Conservation (phyloP, 768 basidiomycete genomes). For the Collybia nuda region DNA sequence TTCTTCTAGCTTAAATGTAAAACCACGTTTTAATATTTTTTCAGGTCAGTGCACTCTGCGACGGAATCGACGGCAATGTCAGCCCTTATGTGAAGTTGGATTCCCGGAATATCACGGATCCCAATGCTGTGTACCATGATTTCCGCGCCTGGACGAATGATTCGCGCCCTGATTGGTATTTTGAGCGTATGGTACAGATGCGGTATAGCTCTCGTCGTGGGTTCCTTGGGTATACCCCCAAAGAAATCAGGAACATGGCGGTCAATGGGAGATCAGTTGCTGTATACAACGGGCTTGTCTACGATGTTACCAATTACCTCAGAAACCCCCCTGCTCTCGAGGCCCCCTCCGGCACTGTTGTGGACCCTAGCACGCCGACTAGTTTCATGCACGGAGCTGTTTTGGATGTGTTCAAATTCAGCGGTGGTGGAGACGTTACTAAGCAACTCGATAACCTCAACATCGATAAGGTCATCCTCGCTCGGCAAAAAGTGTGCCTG, state of each 20-base stretch:
- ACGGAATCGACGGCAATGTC: constrained; percentile 77
- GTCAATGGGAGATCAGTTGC: constrained; percentile 63
- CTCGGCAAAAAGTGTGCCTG: constrained; percentile 81
- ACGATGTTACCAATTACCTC: constrained; percentile 85
- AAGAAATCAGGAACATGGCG: constrained; percentile 73
- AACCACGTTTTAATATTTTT: constrained; percentile 6
- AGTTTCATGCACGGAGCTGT: constrained; percentile 72
- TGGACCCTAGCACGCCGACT: constrained; percentile 31
- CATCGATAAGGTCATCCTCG: constrained; percentile 59
- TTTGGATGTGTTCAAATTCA: constrained; percentile 72
- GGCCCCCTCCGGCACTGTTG: constrained; percentile 44
- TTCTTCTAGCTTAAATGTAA: neutral
- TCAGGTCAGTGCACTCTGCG: constrained; percentile 90
- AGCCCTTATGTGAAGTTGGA: constrained; percentile 82
- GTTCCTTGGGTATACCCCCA: constrained; percentile 81
- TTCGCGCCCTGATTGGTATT: constrained; percentile 97
- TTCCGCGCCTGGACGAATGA: constrained; percentile 90
- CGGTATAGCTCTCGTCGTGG: constrained; percentile 88
- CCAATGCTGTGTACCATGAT: constrained; percentile 87
- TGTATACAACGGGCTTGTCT: constrained; percentile 86
- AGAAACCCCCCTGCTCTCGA: constrained; percentile 58
- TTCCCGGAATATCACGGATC: constrained; percentile 73
- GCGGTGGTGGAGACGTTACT: constrained; percentile 79
- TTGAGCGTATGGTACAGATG: constrained; percentile 90
- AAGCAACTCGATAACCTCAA: constrained; percentile 64